Evolutionary conservation across 257 asterid species (phyloP), one percentile per base, ranked within the genome.

Genomic region (Nicotiana paniculata): DNA sequence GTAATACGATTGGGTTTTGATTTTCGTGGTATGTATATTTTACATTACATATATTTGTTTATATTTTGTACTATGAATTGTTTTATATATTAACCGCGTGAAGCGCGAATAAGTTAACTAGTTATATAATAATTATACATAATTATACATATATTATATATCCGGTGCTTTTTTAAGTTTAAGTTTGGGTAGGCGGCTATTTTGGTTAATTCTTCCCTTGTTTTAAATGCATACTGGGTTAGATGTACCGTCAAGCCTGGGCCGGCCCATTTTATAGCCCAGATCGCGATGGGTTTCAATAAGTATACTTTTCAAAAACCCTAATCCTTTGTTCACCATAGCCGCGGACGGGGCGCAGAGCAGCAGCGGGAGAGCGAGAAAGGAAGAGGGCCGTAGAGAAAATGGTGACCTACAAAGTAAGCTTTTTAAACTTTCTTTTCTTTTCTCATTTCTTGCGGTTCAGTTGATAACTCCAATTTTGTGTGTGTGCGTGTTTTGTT

Each of bases 351-450:
- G n/a, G 15, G 35, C 58, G 39, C 5, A 43, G 21, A 39, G 77
- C 77, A 39, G 77, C 57, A 32, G 35, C 35, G 37, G 10, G 55
- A 68, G 77, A 68, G 77, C 10, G 57, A 39, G 69, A 9, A 37
- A 28, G 39, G 12, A 46, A 32, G 46, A 1, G 53, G 2, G 30
- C 35, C 35, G 35, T 32, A 32, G 4, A 4, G 28, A 43, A 72
- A 72, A 72, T 72, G 78, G 78, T 72, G 59, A 72, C 58, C 21
- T 72, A 43, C 78, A 72, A 46, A 72, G 78, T 72, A 72, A 43
- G 78, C 59, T 46, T 30, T 11, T 43, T 32, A 6, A 26, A 43
- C 35, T 24, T n/a, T 17, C 3, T 72, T 1, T 5, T 72, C 12
- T 21, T 39, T 48, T 43, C 35, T 58, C 37, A 21, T 72, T 72